A percentile compares a stretch with the other conserved stretches of the same genome.
Conservation (phyloP, 1,284 basidiomycete genomes). For the Cutaneotrichosporon curvatum region DNA sequence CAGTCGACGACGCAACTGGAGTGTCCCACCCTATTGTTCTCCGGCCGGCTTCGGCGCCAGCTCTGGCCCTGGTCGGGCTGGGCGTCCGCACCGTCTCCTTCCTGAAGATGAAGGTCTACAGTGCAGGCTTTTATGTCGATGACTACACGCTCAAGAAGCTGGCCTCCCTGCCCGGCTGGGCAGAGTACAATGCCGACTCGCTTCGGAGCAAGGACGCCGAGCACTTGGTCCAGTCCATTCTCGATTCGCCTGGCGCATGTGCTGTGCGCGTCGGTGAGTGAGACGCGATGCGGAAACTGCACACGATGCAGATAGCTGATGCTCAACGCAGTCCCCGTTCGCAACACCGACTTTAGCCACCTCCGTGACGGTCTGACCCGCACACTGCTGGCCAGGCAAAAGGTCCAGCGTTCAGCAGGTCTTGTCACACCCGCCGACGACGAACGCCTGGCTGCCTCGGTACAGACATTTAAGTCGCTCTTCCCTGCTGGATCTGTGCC, state of each 20-base stretch:
- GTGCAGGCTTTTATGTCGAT: slow-evolving; percentile 50
- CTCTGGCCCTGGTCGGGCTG: slow-evolving; percentile 48
- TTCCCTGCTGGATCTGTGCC: slow-evolving; percentile 49
- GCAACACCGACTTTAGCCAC: slow-evolving; percentile 52
- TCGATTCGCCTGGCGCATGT: slow-evolving; percentile 24
- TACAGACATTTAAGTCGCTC: slow-evolving; percentile 46
- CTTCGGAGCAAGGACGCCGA: slow-evolving; percentile 2
- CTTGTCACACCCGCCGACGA: slow-evolving; percentile 31
- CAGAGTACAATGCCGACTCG: background rate
- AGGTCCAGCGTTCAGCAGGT: slow-evolving; percentile 36
- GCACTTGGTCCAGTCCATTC: slow-evolving; percentile 3
- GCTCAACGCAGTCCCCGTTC: slow-evolving; percentile 45
- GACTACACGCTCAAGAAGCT: slow-evolving; percentile 22
- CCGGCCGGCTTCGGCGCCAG: slow-evolving; percentile 20
- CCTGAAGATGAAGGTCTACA: slow-evolving; percentile 51
- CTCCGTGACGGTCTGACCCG: slow-evolving; percentile 52
- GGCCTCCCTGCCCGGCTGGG: slow-evolving; percentile 1
- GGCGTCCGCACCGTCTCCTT: slow-evolving; percentile 54
- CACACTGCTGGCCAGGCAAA: slow-evolving; percentile 48
- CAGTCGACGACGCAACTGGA: slow-evolving; percentile 41
- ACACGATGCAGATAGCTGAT: background rate
- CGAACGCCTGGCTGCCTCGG: slow-evolving; percentile 33
- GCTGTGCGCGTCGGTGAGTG: slow-evolving; percentile 45
- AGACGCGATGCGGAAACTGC: no score
- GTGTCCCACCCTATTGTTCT: slow-evolving; percentile 39